Evolutionary conservation across 345 rosid genomes (phyloP), one percentile per base, ranked within the genome.

Genomic region (Linum tenue): DNA sequence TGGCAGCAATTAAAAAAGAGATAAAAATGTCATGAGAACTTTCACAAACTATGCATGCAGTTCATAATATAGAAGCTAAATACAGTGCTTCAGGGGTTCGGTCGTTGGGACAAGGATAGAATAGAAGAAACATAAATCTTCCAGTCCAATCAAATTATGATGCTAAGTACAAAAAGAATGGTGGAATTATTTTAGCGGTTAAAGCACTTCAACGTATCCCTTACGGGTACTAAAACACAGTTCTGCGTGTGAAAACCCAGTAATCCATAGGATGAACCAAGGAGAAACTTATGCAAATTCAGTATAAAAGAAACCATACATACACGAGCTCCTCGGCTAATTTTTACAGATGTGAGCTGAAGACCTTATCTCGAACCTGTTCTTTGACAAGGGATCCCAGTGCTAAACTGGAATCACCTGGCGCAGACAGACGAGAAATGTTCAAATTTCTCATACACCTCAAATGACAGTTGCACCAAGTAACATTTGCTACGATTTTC

Each of bases 1-100:
- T 94, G 85, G 81, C 77, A 56, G 59, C 55, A 64, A 68, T 64
- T 37, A 7, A 48, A 36, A 44, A 62, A 56, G 62, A 57, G 62
- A 62, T 60, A 60, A 22, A 6, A 72, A 59, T 36, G 51, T 73
- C 64, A 73, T 22, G 66, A 56, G 53, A 38, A 22, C 2, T 53
- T 16, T 59, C 50, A 53, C 60, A 60, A 9, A 67, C 22, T 37
- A 55, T 7, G 17, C 56, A 57, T 53, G 3, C 56, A 65, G 14
- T 36, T 31, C 14, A 40, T 37, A 44, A 66, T 16, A 42, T 43
- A 22, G 22, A 53, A 59, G 41, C 31, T 36, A 1, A 35, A 42
- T 3, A 56, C 31, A 36, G 61, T 12, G 31, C 8, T n/a, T 31
- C 31, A 22, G 31, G 31, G 31, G 31, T 22, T 22, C 31, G 31